Evolutionary conservation across 495 filamentous ascomycete species (phyloP).

Genomic region (Annulohypoxylon stygium): DNA sequence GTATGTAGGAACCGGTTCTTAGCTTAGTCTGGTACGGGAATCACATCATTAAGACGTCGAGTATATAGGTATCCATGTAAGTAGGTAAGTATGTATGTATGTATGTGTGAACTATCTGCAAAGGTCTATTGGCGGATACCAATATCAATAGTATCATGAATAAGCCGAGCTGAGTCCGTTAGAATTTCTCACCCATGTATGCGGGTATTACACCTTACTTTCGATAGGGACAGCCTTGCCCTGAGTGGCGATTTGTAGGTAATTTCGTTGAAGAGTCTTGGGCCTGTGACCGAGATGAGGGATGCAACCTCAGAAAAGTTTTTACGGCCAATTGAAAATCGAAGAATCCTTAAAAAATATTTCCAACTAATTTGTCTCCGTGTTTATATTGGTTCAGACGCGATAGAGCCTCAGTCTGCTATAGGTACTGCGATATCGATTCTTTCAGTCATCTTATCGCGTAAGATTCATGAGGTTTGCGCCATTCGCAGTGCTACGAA

Average conservation of each 20-base stretch:
- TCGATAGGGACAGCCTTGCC: background rate
- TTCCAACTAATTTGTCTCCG: background rate
- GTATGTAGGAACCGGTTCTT: background rate
- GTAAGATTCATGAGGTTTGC: too few species aligned
- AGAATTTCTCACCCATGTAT: background rate
- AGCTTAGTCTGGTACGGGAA: background rate
- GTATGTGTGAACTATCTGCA: background rate
- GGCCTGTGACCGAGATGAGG: slow-evolving; percentile 7
- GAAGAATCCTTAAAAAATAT: background rate
- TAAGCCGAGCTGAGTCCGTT: slow-evolving; percentile 4
- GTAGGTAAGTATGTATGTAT: background rate
- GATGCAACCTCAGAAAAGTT: slow-evolving; percentile 1
- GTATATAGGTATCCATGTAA: background rate
- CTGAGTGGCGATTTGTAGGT: background rate
- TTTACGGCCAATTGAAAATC: slow-evolving; percentile 1
- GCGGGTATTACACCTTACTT: background rate
- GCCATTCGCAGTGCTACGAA: too few species aligned
- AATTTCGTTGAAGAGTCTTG: slow-evolving; percentile 9
- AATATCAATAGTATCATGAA: slow-evolving; percentile 13
- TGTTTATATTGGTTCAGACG: background rate
- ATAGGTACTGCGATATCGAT: too few species aligned
- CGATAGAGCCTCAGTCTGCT: too few species aligned
- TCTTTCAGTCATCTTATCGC: too few species aligned
- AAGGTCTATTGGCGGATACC: slow-evolving; percentile 6
- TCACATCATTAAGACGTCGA: slow-evolving; percentile 18